Evolutionary conservation across 345 rosid species (phyloP).

Genomic region (Viola odorata): DNA sequence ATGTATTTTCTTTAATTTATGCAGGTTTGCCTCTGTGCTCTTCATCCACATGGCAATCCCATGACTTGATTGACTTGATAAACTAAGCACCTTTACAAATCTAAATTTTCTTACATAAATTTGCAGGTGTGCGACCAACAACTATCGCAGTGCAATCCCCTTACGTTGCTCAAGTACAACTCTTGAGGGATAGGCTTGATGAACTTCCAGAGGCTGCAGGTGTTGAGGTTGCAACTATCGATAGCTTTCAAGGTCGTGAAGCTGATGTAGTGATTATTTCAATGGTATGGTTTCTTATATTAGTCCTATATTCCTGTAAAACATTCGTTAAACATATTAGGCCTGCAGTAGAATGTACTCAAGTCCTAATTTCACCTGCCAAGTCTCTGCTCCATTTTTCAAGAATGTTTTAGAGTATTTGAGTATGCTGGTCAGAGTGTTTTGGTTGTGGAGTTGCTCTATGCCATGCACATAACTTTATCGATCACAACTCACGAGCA

Average conservation of each 20-base stretch:
- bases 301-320: not conserved
- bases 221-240: conserved; percentile 89
- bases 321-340: not conserved
- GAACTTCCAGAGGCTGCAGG: conserved; percentile 75
- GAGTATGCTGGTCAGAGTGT: not conserved
- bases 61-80: too few species aligned
- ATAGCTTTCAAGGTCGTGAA: conserved; percentile 95
- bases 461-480: not conserved
- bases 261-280: conserved; percentile 97
- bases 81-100: not conserved
- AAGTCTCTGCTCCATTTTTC: not conserved
- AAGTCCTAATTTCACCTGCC: not conserved
- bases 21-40: conserved; percentile 38
- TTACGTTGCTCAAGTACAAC: conserved; percentile 96
- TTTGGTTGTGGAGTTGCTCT: too few species aligned
- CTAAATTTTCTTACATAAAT: not conserved
- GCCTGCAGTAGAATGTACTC: not conserved
- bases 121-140: conserved; percentile 73
- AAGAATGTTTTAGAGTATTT: not conserved
- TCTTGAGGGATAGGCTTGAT: conserved; percentile 76
- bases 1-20: conserved; percentile 68
- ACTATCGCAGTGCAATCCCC: conserved; percentile 92
- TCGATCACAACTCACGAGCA: not conserved
- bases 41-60: too few species aligned
- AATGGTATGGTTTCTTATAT: conserved; percentile 50